phyloP scores from a whole-genome alignment of 1,139 yeast species.

The Yamadazyma sp. region DNA sequence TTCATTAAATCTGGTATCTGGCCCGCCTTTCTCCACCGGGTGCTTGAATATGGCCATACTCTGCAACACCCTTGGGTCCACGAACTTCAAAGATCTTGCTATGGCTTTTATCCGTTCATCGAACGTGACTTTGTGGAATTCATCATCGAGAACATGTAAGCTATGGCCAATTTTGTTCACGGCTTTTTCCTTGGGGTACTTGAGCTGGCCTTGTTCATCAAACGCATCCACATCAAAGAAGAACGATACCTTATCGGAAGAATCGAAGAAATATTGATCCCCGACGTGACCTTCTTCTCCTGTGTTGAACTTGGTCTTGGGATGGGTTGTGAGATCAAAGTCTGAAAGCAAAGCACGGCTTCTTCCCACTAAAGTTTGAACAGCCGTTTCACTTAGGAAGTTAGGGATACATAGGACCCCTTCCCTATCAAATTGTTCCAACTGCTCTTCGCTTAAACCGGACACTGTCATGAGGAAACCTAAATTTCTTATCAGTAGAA shows the following conservation, averaged over 20 bases:
- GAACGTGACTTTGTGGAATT: conserved; percentile 52
- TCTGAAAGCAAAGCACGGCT: conserved; percentile 46
- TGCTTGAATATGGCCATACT: conserved; percentile 82
- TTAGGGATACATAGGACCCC: conserved; percentile 66
- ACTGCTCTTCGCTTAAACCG: conserved; percentile 36
- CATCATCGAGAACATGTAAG: conserved; percentile 54
- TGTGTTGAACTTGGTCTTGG: conserved; percentile 71
- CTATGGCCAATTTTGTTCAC: conserved; percentile 83
- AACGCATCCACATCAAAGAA: conserved; percentile 77
- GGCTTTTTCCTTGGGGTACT: conserved; percentile 54
- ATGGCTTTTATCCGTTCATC: conserved; percentile 51
- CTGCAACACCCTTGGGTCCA: conserved; percentile 72
- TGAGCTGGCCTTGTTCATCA: conserved; percentile 49
- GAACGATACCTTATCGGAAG: conserved; percentile 67
- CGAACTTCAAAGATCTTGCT: conserved; percentile 51
- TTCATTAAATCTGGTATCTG: conserved; percentile 48
- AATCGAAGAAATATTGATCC: conserved; percentile 67
- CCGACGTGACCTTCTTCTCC: conserved; percentile 68
- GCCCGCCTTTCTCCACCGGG: conserved; percentile 32
- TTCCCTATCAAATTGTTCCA: conserved; percentile 46
- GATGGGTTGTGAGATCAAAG: conserved; percentile 61
- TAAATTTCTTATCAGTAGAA: conserved; percentile 3
- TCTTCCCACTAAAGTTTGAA: conserved; percentile 37
- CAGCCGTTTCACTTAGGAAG: conserved; percentile 47
- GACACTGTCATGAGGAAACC: conserved; percentile 5